A percentile compares a stretch with the other conserved stretches of the same genome.
phyloP scores from a whole-genome alignment of 2,329 filamentous ascomycete genomes.

The Pezicula radicicola region DNA sequence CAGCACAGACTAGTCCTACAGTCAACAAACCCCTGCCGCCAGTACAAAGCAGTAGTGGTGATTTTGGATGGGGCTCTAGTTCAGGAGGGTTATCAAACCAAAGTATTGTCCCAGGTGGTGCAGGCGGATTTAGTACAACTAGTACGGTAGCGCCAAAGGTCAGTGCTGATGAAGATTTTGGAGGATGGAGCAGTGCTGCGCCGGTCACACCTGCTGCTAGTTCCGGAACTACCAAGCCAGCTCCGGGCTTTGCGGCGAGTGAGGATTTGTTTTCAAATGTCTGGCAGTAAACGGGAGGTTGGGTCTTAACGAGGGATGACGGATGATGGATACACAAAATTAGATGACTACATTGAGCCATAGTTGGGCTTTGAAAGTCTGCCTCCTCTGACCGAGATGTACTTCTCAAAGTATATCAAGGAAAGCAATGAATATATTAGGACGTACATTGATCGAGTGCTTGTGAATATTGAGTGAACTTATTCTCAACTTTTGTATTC shows the following conservation, averaged over 20 bases:
- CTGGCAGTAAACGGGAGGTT: conserved; percentile 61
- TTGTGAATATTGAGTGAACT: too few species aligned
- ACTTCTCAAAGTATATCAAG: conserved; percentile 8
- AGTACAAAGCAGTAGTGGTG: conserved; percentile 44
- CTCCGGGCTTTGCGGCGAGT: conserved; percentile 59
- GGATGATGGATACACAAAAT: not conserved
- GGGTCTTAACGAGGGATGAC: not conserved
- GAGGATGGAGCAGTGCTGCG: conserved; percentile 81
- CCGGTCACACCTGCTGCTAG: conserved; percentile 46
- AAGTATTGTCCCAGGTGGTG: conserved; percentile 58
- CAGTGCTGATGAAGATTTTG: conserved; percentile 90
- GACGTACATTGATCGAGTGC: too few species aligned
- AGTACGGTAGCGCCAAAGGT: conserved; percentile 58
- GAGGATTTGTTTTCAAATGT: conserved; percentile 96
- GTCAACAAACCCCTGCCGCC: conserved; percentile 38
- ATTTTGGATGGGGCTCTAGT: conserved; percentile 57
- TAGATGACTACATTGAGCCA: too few species aligned
- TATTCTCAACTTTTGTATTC: too few species aligned
- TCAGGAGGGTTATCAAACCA: conserved; percentile 50
- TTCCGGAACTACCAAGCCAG: conserved; percentile 47
- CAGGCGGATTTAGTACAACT: conserved; percentile 58
- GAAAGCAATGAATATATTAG: too few species aligned
- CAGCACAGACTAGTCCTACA: conserved; percentile 47
- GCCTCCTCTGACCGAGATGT: not conserved
- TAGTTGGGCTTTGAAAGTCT: too few species aligned